Base-by-base conservation (phyloP, 2,329 filamentous ascomycete genomes). In the Coniella lustricola region DNA sequence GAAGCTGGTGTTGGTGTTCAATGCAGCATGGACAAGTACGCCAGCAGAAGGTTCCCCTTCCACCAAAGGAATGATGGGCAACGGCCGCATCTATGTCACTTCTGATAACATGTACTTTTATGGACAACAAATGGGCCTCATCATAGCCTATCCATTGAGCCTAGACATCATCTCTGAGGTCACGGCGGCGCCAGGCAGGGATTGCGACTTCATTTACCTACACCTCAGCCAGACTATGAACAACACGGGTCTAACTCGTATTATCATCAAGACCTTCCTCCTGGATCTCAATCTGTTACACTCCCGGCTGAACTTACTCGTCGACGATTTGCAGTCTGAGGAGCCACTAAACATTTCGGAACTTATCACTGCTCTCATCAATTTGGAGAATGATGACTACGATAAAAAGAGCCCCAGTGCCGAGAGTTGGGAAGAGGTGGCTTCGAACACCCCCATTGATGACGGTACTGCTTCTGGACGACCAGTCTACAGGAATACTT, bases 71-170 rank as follows among this genome's bases (percentile, higher is more conserved):
- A 88, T 97, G 56, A 68, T 73, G 18, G 76, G 77, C 16, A 77
- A 77, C 48, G 78, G 93, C 1, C 81, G 93, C 46, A 82, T 95
- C 20, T 98, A 94, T 63, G 83, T 95, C 51, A 97, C 91, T 1
- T 76, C 84, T 0, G 82, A 85, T 53, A 86, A 90, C 55, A 82
- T 98, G 63, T 97, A 95, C 65, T 97, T 98, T 62, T 98, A 96
- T 67, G 94, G 90, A 58, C 87, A 97, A 60, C 87, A 96, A 61
- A 82, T 96, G 63, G 93, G 93, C 5, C 76, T 98, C 5, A 85
- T 97, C 1, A 75, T 95, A 32, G 87, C 91, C 1, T 91, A 90
- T 44, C 80, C 80, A 14, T 80, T 94, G 44, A 81, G 77, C 47
- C 73, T 98, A 49, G 77, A 83, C 47, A 82, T 78, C 41, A 88